Evolutionary conservation across 1,139 yeast genomes (phyloP).

Genomic region (Zhuliangozyma parablackwelliae): DNA sequence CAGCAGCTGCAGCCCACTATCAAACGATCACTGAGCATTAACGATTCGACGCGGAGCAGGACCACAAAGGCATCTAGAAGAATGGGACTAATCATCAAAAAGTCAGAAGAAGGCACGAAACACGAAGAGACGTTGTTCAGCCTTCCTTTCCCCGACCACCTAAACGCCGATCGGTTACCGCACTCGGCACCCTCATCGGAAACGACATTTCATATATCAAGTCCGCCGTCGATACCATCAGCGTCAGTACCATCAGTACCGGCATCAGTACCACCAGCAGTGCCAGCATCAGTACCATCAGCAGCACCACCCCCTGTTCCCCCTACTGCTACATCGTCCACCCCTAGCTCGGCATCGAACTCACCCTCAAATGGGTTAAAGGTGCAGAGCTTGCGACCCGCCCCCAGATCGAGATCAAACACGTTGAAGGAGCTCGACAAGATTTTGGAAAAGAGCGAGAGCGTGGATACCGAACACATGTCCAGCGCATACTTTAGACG

Average conservation of each 20-base stretch:
- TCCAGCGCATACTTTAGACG: conserved; percentile 70
- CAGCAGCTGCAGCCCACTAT: conserved; percentile 9
- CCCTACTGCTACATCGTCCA: conserved; percentile 6
- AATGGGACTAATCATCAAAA: conserved; percentile 64
- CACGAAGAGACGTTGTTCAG: no score
- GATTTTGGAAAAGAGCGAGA: conserved; percentile 37
- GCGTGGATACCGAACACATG: conserved; percentile 42
- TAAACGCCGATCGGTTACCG: conserved; percentile 1
- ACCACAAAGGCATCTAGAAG: conserved; percentile 58
- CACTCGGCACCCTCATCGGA: conserved; percentile 22
- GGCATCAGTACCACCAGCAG: no score
- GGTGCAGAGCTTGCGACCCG: conserved; percentile 12
- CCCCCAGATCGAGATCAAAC: conserved; percentile 33
- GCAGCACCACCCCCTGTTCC: conserved; percentile 8
- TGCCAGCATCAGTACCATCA: no score
- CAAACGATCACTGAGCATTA: conserved; percentile 46
- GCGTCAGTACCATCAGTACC: no score
- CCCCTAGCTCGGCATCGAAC: conserved; percentile 8
- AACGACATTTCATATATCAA: conserved; percentile 18
- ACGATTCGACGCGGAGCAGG: conserved; percentile 40
- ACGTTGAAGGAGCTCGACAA: conserved; percentile 38
- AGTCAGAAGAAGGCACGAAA: conserved; percentile 22
- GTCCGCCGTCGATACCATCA: conserved; percentile 11
- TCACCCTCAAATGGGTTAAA: conserved; percentile 9
- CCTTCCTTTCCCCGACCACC: no score